Evolutionary conservation across 495 filamentous ascomycete genomes (phyloP).

Genomic region (Daldinia decipiens): DNA sequence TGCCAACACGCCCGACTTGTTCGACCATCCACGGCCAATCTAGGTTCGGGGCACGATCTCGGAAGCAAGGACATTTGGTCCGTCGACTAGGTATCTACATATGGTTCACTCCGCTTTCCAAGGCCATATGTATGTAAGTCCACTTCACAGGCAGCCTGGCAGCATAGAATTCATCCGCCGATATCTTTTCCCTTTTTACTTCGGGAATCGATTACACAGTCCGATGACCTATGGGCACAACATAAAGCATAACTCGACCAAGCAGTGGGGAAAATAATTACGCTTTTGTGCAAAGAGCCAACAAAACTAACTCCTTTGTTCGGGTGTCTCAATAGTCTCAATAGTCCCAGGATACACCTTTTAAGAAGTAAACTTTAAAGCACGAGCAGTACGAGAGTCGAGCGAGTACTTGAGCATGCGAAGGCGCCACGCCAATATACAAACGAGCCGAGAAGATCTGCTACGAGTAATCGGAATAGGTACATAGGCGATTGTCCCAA

Average conservation of each 20-base stretch:
- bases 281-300: not conserved
- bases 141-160: not conserved
- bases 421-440: not conserved
- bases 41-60: constrained; percentile 6
- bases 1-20: constrained; percentile 11
- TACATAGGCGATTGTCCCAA: not conserved
- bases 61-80: constrained; percentile 2
- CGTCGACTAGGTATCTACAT: constrained; percentile 3
- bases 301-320: not conserved
- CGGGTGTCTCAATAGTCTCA: not conserved
- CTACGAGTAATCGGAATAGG: not conserved
- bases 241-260: not conserved
- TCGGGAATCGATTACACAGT: not conserved
- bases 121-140: not conserved
- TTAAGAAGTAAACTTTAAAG: not conserved
- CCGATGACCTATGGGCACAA: not conserved
- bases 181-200: not conserved
- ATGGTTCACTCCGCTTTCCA: not conserved
- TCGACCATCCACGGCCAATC: constrained; percentile 11
- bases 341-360: not conserved
- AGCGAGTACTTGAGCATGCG: not conserved
- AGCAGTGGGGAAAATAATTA: not conserved
- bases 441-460: not conserved
- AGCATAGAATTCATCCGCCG: not conserved
- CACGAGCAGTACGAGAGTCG: not conserved